Conservation (phyloP, 768 basidiomycete genomes). For the Termitomyces sp. region DNA sequence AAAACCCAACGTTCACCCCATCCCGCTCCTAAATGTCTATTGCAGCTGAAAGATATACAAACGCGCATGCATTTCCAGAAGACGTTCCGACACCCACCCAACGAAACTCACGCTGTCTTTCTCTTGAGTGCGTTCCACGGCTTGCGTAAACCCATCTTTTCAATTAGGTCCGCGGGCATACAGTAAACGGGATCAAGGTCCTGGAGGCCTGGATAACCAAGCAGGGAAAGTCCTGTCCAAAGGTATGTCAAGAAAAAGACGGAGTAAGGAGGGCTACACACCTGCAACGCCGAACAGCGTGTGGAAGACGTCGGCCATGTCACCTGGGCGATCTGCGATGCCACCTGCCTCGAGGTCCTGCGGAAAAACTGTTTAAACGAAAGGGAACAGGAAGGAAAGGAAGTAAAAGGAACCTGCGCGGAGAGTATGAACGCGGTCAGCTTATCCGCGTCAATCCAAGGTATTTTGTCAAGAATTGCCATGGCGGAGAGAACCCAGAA, state of each 20-base stretch:
- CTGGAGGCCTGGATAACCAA: constrained; percentile 80
- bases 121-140: constrained; percentile 55
- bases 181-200: constrained; percentile 95
- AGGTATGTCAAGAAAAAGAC: not conserved
- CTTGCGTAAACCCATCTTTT: constrained; percentile 64
- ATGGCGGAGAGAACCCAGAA: constrained; percentile 93
- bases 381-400: not conserved
- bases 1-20: not conserved
- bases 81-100: not conserved
- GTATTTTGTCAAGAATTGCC: constrained; percentile 74
- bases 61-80: not conserved
- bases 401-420: constrained; percentile 56
- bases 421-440: constrained; percentile 80
- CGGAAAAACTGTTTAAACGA: not conserved
- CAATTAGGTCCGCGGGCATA: constrained; percentile 81
- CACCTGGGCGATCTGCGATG: constrained; percentile 89
- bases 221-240: constrained; percentile 68
- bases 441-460: constrained; percentile 86
- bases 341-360: constrained; percentile 90
- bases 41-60: not conserved
- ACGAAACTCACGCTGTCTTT: constrained; percentile 6
- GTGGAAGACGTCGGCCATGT: constrained; percentile 97
- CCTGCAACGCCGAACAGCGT: constrained; percentile 91
- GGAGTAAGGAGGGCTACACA: constrained; percentile 14
- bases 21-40: not conserved